Evolutionary conservation across 768 basidiomycete genomes (phyloP), one percentile per base, ranked within the genome.

Genomic region (Lyophyllum semitale): DNA sequence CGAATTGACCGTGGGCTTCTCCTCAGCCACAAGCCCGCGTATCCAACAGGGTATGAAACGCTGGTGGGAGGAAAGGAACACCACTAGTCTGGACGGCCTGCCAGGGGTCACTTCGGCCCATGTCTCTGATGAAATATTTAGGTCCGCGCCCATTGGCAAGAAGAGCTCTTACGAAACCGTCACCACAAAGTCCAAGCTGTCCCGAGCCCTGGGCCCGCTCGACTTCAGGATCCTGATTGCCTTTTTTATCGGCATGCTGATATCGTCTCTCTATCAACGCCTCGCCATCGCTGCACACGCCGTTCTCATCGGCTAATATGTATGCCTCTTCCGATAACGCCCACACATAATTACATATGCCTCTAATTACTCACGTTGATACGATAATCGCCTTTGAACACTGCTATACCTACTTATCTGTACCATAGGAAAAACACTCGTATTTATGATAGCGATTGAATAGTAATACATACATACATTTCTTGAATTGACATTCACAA

Each of bases 11-110:
- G 52, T 58, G 23, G 63, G 61, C 43, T 64, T 53, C 57, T 63
- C 62, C 20, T 63, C 64, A 29, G 58, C 62, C 11, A 60, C 53
- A 26, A 44, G 48, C 4, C 60, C 60, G 45, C 64, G 62, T 25
- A 46, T 58, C 9, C 59, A 60, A 38, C 71, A 76, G 2, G 85
- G 84, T 1, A 70, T 88, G 64, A 80, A 76, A 61, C 68, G 76
- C 2, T 89, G 84, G 74, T 88, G 86, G 85, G 67, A 66, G 32
- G 67, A 66, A 18, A 72, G 78, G 57, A 89, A 89, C 60, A 54
- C 71, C 9, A 69, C 62, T 33, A 85, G 84, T 53, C 60, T 87
- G 23, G 87, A 88, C 54, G 85, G 85, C 12, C 73, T 88, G 4
- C 80, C 81, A 0, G 84, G 73, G 1, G 59, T 88, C 37, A 49